Evolutionary conservation across 164 flowering plant species (phyloP).

Genomic region (Amborella trichopoda): DNA sequence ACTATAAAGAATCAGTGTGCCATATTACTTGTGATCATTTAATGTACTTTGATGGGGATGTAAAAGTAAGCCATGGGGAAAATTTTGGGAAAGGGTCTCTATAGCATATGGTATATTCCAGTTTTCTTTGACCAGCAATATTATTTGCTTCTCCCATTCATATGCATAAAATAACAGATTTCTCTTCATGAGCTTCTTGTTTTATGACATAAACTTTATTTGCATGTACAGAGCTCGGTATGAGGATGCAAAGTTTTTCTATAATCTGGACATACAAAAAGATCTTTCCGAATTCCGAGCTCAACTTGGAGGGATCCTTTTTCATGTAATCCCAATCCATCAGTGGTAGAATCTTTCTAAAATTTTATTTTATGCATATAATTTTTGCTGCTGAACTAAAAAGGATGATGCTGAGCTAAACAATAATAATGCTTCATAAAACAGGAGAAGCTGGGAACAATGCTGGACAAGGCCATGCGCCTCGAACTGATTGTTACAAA

Average conservation of each 20-base stretch:
- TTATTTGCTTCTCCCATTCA: too few relatives aligned
- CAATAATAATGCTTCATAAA: slow-evolving; percentile 1
- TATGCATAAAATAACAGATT: too few relatives aligned
- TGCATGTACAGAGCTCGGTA: slow-evolving; percentile 72
- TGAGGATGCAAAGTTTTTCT: slow-evolving; percentile 98
- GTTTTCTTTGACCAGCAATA: too few relatives aligned
- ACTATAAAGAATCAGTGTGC: too few relatives aligned
- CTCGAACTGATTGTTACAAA: slow-evolving; percentile 37
- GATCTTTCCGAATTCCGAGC: slow-evolving; percentile 48
- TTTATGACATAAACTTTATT: neutral
- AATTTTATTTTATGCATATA: neutral
- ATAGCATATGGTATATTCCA: too few relatives aligned
- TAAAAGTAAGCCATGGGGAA: too few relatives aligned
- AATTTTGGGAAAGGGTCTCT: too few relatives aligned
- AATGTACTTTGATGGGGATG: too few relatives aligned
- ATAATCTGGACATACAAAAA: slow-evolving; percentile 74
- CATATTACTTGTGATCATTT: too few relatives aligned
- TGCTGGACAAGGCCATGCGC: slow-evolving; percentile 82
- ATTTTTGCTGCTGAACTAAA: too few relatives aligned
- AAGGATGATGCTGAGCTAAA: neutral
- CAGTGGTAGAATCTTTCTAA: neutral
- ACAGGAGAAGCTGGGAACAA: slow-evolving; percentile 93
- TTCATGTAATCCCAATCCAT: slow-evolving; percentile 50
- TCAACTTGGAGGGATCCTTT: slow-evolving; percentile 79
- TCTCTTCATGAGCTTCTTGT: too few relatives aligned